Percentiles rank a stretch among this genome's conserved stretches.
Conservation (phyloP, 345 rosid species). For the Alliaria petiolata region DNA sequence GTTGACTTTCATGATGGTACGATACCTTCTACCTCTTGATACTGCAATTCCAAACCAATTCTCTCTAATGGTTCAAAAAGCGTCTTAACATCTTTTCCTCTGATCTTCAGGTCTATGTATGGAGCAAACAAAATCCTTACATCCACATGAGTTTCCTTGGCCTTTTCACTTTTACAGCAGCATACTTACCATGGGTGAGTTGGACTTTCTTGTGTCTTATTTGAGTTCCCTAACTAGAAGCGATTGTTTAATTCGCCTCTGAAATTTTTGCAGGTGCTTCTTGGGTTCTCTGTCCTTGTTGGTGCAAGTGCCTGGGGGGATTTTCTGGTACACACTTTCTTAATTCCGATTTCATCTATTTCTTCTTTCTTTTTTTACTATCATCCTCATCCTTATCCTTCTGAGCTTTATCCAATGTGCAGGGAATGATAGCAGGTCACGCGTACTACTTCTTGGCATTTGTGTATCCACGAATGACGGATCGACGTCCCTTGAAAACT, state of each 20-base stretch:
- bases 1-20: constrained; percentile 99
- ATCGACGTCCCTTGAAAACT: constrained; percentile 74
- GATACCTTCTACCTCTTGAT: background rate
- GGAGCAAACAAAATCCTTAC: constrained; percentile 98
- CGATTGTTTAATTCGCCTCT: background rate
- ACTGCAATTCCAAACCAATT: background rate
- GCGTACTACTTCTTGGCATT: constrained; percentile 95
- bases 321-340: constrained; percentile 56
- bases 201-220: background rate
- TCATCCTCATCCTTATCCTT: background rate
- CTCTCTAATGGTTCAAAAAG: background rate
- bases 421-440: constrained; percentile 99
- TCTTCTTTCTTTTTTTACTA: background rate
- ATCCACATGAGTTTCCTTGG: constrained; percentile 99
- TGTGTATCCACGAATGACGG: constrained; percentile 83
- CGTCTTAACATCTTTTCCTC: background rate
- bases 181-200: constrained; percentile 95
- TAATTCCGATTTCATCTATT: background rate
- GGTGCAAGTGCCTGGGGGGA: constrained; percentile 98
- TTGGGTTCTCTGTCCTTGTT: constrained; percentile 93
- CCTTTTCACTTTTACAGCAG: constrained; percentile 91
- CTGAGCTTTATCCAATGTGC: constrained; percentile 15
- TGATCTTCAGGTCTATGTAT: constrained; percentile 74
- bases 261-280: constrained; percentile 57
- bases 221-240: background rate